Evolutionary conservation across 2,329 filamentous ascomycete genomes (phyloP), one percentile per base, ranked within the genome.

Genomic region (Aspergillus fructus): DNA sequence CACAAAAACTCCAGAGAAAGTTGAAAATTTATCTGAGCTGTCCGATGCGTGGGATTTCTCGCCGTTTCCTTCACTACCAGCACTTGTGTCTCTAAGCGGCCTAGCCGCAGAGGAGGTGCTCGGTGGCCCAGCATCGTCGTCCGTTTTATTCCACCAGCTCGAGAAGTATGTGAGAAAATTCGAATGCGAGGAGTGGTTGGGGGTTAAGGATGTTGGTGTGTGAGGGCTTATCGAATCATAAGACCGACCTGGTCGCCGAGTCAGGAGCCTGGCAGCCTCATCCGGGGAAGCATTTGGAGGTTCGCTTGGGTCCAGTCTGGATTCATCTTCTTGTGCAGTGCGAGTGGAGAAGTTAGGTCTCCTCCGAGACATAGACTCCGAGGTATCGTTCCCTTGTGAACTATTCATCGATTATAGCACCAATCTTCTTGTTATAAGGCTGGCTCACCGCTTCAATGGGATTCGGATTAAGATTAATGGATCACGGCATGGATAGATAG

Each of bases 1-100:
- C 15, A 96, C 89, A 71, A 92, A 96, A 48, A 96, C 89, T 7
- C 89, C 89, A 4, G 87, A 90, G 63, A 91, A 85, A 8, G 86
- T 87, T 39, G 89, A 89, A 56, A 96, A 80, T 76, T 94, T 94
- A 64, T 82, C 76, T 15, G 71, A 74, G 50, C 62, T 64, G 45
- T 72, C 70, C 19, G 59, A 55, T 21, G 64, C 50, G 34, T 66
- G 68, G 56, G 61, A 27, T 39, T 67, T 67, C 47, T 69, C 64
- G 21, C 59, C 59, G 56, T 58, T 55, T 53, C 65, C 69, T 50
- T 73, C 72, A 60, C 69, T 74, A 48, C 72, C 70, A 19, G 63
- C 40, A 27, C 64, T 66, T 30, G 64, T 62, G 11, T 72, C 70
- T 47, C 63, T 59, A 5, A 68, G 51, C 17, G 64, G 65, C 11